A percentile compares a stretch with the other conserved stretches of the same genome.
phyloP scores from a whole-genome alignment of 805 yeast species.

The Candida berthetii region DNA sequence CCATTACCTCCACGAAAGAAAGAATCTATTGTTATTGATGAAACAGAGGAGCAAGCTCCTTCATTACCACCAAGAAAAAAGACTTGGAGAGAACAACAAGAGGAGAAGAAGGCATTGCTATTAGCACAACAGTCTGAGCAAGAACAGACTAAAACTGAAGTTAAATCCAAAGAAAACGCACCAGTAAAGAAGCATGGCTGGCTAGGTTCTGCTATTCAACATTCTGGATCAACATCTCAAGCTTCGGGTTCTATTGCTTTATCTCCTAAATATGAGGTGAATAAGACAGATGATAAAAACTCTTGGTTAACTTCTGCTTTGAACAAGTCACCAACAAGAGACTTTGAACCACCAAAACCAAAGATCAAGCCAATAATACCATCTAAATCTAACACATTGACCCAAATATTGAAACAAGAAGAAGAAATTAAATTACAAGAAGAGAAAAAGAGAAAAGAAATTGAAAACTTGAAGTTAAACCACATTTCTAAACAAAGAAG shows the following conservation, averaged over 20 bases:
- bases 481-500: conserved; percentile 3
- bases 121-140: background rate
- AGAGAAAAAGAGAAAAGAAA: conserved; percentile 8
- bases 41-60: no score
- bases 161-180: no score
- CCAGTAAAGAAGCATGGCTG: no score
- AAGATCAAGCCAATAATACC: conserved; percentile 25
- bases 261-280: background rate
- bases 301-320: conserved; percentile 2
- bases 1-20: background rate
- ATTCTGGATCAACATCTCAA: conserved; percentile 7
- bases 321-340: background rate
- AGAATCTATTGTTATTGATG: no score
- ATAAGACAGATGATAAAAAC: background rate
- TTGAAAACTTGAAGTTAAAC: conserved; percentile 7
- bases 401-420: conserved; percentile 23
- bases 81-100: background rate
- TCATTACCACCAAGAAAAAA: background rate
- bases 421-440: background rate
- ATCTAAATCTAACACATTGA: conserved; percentile 21
- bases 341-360: conserved; percentile 7
- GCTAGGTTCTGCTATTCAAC: conserved; percentile 5
- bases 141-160: background rate
- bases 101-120: background rate
- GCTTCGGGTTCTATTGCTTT: background rate